phyloP scores from a whole-genome alignment of 352 stramenopile species.

The Pythium pyrilobum region DNA sequence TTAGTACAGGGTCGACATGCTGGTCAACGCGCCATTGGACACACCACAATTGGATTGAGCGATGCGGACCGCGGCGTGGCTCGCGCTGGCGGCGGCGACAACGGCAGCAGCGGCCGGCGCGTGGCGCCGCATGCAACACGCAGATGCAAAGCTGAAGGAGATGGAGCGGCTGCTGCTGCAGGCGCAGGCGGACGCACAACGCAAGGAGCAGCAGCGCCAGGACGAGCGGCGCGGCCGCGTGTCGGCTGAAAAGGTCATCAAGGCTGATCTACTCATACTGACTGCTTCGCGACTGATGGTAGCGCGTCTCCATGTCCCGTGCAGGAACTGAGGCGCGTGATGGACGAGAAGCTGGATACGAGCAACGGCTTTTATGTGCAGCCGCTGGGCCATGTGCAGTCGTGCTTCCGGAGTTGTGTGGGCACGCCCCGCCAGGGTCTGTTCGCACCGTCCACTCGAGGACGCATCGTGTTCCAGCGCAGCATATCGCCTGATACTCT shows the following conservation, averaged over 20 bases:
- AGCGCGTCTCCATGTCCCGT: no score
- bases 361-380: constrained; percentile 75
- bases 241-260: constrained; percentile 45
- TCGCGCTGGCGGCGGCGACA: not conserved
- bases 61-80: constrained; percentile 2
- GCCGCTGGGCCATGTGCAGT: constrained; percentile 62
- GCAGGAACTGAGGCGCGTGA: constrained; percentile 61
- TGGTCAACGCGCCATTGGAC: not conserved
- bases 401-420: constrained; percentile 74
- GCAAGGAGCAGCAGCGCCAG: constrained; percentile 48
- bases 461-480: constrained; percentile 71
- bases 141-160: not conserved
- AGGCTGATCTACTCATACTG: not conserved
- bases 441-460: constrained; percentile 64
- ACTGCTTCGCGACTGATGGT: not conserved
- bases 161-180: constrained; percentile 17
- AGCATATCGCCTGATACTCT: constrained; percentile 77
- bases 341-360: constrained; percentile 74
- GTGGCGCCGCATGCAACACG: not conserved
- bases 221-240: constrained; percentile 62
- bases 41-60: not conserved
- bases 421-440: constrained; percentile 82
- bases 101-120: not conserved
- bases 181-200: constrained; percentile 20
- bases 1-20: not conserved